Base-by-base conservation (phyloP, 192 early-diverging fungal genomes). In the Podila verticillata region DNA sequence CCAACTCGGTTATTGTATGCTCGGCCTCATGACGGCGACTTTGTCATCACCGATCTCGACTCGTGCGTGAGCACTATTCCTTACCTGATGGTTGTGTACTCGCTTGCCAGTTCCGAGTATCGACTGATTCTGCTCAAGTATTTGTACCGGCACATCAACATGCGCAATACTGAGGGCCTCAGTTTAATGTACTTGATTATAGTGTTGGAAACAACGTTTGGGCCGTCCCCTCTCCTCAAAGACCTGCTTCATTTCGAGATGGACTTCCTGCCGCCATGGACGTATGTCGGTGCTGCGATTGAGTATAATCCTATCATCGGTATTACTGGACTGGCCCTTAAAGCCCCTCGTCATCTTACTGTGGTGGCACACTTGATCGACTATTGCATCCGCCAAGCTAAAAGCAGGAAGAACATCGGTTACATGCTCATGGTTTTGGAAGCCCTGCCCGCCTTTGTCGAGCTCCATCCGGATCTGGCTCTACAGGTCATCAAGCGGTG, bases 1-100 rank as follows among this genome's bases (percentile, higher is more conserved):
- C 12, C 48, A 48, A 48, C 20, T 3, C 48, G 9, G 9, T 3
- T 10, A 6, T 2, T 20, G 20, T 48, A 19, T 48, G 48, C 9
- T 20, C 48, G 15, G 20, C 48, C 48, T 63, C 36, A 8, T 22
- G n/a, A 47, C 19, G 19, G 39, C 10, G 15, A 4, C 34, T 63
- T 1, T 47, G 19, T 5, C 4, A n/a, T n/a, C 36, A 35, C 5
- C 36, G 22, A 63, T 63, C 22, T 39, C 20, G 61, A 63, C 17
- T 31, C 61, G 9, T 63, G 61, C 22, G 39, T 63, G 4, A 63
- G 39, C 39, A 63, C 36, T 28, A 47, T 39, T 63, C 34, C 22
- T 47, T 4, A 47, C 20, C 39, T 34, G n/a, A 39, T 24, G 5
- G 22, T 2, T 63, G 22, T 22, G 1, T 12, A 8, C 4, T 24